A percentile compares a stretch with the other conserved stretches of the same genome.
phyloP scores from a whole-genome alignment of 208 protist genomes.

The Endotrypanum monterogeii region DNA sequence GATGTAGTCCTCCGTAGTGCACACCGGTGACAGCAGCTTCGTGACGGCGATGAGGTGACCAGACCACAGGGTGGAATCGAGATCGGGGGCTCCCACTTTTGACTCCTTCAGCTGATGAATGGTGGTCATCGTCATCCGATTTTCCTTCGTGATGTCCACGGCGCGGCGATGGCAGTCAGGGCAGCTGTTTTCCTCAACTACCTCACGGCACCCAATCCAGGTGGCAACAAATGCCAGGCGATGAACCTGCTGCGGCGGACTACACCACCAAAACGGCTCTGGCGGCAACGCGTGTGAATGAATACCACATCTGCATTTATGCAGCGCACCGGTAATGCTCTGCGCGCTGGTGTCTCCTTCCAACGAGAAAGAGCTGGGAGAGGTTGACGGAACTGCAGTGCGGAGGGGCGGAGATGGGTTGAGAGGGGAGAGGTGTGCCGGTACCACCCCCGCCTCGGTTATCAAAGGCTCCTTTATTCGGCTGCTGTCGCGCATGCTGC shows the following conservation, averaged over 20 bases:
- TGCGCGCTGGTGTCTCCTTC: constrained; percentile 18
- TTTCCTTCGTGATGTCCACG: constrained; percentile 49
- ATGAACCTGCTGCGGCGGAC: constrained; percentile 67
- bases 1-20: constrained; percentile 66
- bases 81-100: constrained; percentile 28
- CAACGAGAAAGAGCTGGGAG: not conserved
- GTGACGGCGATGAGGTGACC: constrained; percentile 67
- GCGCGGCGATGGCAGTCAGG: constrained; percentile 47
- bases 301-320: constrained; percentile 11
- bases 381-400: not conserved
- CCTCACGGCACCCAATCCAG: constrained; percentile 61
- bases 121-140: constrained; percentile 40
- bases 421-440: constrained; percentile 6
- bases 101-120: constrained; percentile 41
- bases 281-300: constrained; percentile 15
- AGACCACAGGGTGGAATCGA: constrained; percentile 47
- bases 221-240: constrained; percentile 52
- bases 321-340: constrained; percentile 9
- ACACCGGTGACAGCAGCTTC: constrained; percentile 56
- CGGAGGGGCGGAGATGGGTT: constrained; percentile 24
- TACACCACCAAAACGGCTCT: constrained; percentile 55
- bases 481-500: constrained; percentile 1
- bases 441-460: constrained; percentile 5
- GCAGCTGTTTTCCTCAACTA: constrained; percentile 38
- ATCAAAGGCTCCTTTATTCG: not conserved